Evolutionary conservation across 2,329 filamentous ascomycete genomes (phyloP).

Genomic region (Stromatinia cepivora): DNA sequence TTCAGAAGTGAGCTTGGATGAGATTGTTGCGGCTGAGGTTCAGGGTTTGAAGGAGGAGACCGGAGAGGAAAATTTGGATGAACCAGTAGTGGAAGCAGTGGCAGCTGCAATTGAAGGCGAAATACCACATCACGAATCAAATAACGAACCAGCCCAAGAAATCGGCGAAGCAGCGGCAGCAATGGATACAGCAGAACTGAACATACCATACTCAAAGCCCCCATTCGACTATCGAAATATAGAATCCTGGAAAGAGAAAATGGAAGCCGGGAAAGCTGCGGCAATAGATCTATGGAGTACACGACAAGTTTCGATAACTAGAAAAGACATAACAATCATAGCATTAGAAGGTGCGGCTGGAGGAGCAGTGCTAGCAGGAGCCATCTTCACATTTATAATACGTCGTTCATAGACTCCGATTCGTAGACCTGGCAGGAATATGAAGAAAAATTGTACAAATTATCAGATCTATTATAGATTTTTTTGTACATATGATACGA

Average conservation of each 20-base stretch:
- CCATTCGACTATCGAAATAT: slow-evolving; percentile 36
- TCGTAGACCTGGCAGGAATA: no score
- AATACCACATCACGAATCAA: slow-evolving; percentile 13
- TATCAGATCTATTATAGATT: background rate
- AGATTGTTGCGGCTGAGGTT: slow-evolving; percentile 31
- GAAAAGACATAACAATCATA: slow-evolving; percentile 69
- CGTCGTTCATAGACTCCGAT: slow-evolving; percentile 30
- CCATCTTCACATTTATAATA: slow-evolving; percentile 37
- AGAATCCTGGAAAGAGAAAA: slow-evolving; percentile 36
- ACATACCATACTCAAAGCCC: slow-evolving; percentile 26
- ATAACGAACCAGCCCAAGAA: slow-evolving; percentile 16
- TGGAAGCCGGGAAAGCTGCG: slow-evolving; percentile 52
- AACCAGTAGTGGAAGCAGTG: slow-evolving; percentile 34
- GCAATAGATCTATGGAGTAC: slow-evolving; percentile 65
- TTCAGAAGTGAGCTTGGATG: slow-evolving; percentile 29
- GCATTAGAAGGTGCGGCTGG: slow-evolving; percentile 66
- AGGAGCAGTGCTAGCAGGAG: slow-evolving; percentile 61
- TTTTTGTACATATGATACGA: slow-evolving; percentile 9
- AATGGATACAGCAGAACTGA: slow-evolving; percentile 29
- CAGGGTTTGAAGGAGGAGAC: slow-evolving; percentile 33
- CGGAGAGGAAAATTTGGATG: slow-evolving; percentile 17
- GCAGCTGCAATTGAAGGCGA: slow-evolving; percentile 31
- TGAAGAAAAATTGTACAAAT: background rate
- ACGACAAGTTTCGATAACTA: slow-evolving; percentile 60
- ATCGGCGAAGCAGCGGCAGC: slow-evolving; percentile 29